Base-by-base conservation (phyloP, 2,329 filamentous ascomycete species). In the Aspergillus intermedius region DNA sequence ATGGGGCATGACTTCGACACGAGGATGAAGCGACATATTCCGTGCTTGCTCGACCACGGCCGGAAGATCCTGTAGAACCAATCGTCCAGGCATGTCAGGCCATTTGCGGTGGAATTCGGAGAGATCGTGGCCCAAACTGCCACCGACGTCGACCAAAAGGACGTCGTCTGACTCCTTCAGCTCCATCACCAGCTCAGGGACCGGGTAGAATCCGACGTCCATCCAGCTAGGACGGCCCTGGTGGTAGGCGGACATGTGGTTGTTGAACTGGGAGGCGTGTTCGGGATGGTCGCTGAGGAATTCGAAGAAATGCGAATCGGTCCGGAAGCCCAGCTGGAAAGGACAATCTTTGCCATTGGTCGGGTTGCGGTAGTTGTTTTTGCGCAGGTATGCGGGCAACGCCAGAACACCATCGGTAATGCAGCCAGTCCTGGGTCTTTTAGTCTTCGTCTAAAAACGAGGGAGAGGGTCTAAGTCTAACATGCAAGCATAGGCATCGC, bases 1-100 rank as follows among this genome's bases (percentile, higher is more conserved):
- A 48, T 77, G 67, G 1, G 58, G 54, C 62, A 76, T 67, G 4
- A 54, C 15, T 49, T 57, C 48, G 13, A 64, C 59, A 28, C 50
- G 34, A 39, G 49, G 17, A 45, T 41, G 28, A 23, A 53, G 22
- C 10, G 51, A 28, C 44, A 35, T 56, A 45, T 25, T 55, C 39
- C 54, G 50, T 25, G 58, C 54, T 17, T 59, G 47, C 46, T 59
- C 52, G 44, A 66, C 47, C 23, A 76, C 70, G 2, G 63, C 55
- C 0, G 69, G 65, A 2, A 74, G 62, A 50, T 79, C 77, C 52
- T 80, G 75, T 0, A 79, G 57, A 1, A 79, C 57, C 4, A 78
- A 60, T 5, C 66, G 62, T 2, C 75, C 75, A 0, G 70, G 66
- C 0, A 63, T 56, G 0, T 67, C 45, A 0, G 70, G 68, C 49